Conservation (phyloP, 2,329 filamentous ascomycete genomes). For the Diaporthe citri region DNA sequence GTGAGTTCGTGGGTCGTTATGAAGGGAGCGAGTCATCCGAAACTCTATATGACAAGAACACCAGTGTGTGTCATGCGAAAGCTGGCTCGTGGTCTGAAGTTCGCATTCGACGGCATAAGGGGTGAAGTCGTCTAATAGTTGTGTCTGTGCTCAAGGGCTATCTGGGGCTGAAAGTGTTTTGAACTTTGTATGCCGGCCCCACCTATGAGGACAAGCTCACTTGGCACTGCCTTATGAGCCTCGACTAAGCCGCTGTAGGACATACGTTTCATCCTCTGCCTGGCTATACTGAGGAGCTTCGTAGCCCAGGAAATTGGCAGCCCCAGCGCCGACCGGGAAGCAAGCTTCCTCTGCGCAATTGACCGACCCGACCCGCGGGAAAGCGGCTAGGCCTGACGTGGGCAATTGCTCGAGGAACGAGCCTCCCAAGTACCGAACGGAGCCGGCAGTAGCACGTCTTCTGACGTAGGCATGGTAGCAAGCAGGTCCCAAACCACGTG, state of each 20-base stretch:
- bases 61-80: conserved; percentile 4
- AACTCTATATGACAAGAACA: conserved; percentile 22
- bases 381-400: neutral
- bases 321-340: conserved; percentile 10
- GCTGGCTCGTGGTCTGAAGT: neutral
- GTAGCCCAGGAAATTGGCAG: conserved; percentile 12
- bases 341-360: neutral
- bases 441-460: neutral
- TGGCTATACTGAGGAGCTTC: neutral
- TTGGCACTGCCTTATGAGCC: conserved; percentile 26
- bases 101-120: neutral
- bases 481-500: neutral
- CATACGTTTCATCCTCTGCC: conserved; percentile 22
- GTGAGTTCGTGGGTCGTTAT: neutral
- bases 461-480: neutral
- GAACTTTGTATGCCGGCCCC: conserved; percentile 29
- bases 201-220: conserved; percentile 6
- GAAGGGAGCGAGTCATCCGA: conserved; percentile 27
- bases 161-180: conserved; percentile 32
- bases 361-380: neutral
- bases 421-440: neutral
- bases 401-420: conserved; percentile 5
- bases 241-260: conserved; percentile 14
- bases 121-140: conserved; percentile 15
- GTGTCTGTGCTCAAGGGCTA: conserved; percentile 23